Base-by-base conservation (phyloP, 495 filamentous ascomycete species). In the Talaromyces nanjingensis region DNA sequence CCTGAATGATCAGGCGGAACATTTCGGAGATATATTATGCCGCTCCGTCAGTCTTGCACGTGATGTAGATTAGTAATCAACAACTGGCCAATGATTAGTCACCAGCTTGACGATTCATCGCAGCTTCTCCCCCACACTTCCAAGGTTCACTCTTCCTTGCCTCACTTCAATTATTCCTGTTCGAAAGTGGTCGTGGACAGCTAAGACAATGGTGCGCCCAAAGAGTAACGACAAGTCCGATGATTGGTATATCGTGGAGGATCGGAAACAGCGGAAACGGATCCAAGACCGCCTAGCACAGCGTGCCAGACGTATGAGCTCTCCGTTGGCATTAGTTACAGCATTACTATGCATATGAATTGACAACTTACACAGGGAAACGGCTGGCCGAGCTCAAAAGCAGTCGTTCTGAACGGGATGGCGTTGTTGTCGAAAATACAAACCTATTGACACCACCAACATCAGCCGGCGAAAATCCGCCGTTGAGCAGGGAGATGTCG, bases 281-380 rank as follows among this genome's bases (percentile, higher is more conserved):
- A 54, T 67, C 37, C 66, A 67, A 31, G 64, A 67, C 16, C 57
- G 63, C 29, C 29, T 65, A n/a, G 64, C 64, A 20, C 66, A 67
- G 34, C 42, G 66, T 53, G 63, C 66, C 6, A 60, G 59, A 56
- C 61, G 66, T 67, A 58, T n/a, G 25, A 22, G 31, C 6, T 11
- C 37, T 5, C 18, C 33, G n/a, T 14, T 20, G 2, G 14, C 33
- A 9, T n/a, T 31, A 12, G 1, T 58, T 31, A 6, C 16, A 59
- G 14, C 33, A 42, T 20, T 16, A 7, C 1, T 14, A 14, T 7
- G 24, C 4, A 27, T 16, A 27, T 29, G 9, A 16, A 55, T 55
- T 55, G 22, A 55, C 22, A 5, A 0, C 14, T 22, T 6, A 6
- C 0, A 20, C 14, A 55, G 52, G 52, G 1, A 55, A 55, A 20